Base-by-base conservation (phyloP, 139 green algal genomes). In the Raphidocelis subcapitata region DNA sequence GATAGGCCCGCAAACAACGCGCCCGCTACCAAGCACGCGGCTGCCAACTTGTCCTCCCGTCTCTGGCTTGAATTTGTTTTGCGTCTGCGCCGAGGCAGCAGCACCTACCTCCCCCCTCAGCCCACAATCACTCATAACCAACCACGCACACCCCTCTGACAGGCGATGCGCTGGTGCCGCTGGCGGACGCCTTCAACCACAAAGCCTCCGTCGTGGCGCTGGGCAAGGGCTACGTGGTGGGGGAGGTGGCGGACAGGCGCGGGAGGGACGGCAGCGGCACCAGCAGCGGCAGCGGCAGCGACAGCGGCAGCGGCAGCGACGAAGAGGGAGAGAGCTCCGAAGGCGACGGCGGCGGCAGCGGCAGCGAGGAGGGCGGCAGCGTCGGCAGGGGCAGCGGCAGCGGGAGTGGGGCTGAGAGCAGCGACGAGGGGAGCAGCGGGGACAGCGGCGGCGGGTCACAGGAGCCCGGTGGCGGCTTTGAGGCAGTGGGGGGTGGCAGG, bases 121-220 rank as follows among this genome's bases (percentile, higher is more conserved):
- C n/a, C n/a, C 41, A 49, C 41, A 49, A 8, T 20, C 12, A 12
- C 20, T 41, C 46, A 62, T 44, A 31, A 3, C 8, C 65, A 46
- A 23, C 62, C 65, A 62, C 65, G 5, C 10, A 54, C 66, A 47
- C 49, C 66, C 29, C n/a, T 36, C 60, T 62, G 33, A n/a, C 80
- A 92, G 87, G 84, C 36, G 79, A 88, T 47, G 79, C 82, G 1
- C 80, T 95, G 83, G 92, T 97, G 12, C 92, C 92, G 0, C 77
- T 97, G 28, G 92, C 92, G 1, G 92, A 97, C 72, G 81, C 91
- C 10, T 97, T 97, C 85, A 97, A 97, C 80, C 92, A 97, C 84
- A 97, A 97, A 77, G 78, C 69, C 0, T 80, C 71, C 29, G 66
- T 80, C 32, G 78, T 83, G 55, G 66, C 75, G 29, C 69, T 75